Conservation (phyloP, 257 asterid genomes). For the Penstemon davidsonii region DNA sequence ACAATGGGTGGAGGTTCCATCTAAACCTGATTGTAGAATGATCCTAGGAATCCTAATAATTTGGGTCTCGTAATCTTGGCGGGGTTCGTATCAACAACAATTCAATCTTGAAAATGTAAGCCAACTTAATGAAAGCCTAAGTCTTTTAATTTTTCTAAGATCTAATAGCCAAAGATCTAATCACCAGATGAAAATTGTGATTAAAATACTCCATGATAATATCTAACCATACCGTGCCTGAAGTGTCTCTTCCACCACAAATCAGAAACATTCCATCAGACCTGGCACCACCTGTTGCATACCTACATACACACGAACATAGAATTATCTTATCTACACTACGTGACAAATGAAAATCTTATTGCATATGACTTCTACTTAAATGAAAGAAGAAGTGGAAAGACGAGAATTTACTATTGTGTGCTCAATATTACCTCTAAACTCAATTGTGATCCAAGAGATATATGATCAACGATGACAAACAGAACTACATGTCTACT, state of each 20-base stretch:
- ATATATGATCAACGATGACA: not conserved
- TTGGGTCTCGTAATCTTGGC: not conserved
- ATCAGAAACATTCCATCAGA: conserved; percentile 99
- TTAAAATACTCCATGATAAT: conserved; percentile 26
- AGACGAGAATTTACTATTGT: not conserved
- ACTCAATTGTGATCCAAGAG: too few species aligned
- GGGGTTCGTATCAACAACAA: not conserved
- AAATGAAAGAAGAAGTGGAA: too few species aligned
- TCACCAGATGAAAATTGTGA: conserved; percentile 5
- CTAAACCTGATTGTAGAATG: too few species aligned
- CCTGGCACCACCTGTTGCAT: conserved; percentile 99
- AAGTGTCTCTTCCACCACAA: conserved; percentile 98
- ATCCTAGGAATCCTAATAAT: too few species aligned
- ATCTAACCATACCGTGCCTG: conserved; percentile 69
- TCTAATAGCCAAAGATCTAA: conserved; percentile 22
- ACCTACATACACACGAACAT: conserved; percentile 57
- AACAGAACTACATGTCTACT: conserved; percentile 18
- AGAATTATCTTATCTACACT: not conserved
- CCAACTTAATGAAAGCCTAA: not conserved
- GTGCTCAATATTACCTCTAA: not conserved
- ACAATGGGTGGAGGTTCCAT: too few species aligned
- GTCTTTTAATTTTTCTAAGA: conserved; percentile 16
- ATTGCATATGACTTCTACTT: not conserved
- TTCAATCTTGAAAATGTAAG: conserved; percentile 2
- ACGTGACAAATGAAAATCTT: not conserved